These are phyloP conservation scores for Elaphomyces granulatus DNA, from an alignment of 495 filamentous ascomycete genomes.

Conservation along the genomic window DNA sequence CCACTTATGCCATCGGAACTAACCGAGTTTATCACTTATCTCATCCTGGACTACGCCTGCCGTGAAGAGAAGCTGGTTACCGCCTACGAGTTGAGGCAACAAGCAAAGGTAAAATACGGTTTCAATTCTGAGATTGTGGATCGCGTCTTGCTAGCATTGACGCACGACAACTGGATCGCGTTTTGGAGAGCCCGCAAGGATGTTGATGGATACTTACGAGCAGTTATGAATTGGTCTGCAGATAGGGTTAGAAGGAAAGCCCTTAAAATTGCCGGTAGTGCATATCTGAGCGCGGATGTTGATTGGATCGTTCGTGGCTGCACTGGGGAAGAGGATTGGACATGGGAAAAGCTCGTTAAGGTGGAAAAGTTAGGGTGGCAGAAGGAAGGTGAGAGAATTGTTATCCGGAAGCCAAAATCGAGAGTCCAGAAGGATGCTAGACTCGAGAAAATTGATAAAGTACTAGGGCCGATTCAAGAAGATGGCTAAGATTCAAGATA, in stretches of 20 bases:
- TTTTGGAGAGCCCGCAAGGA: slow-evolving; percentile 57
- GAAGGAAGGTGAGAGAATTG: slow-evolving; percentile 48
- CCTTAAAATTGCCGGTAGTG: slow-evolving; percentile 68
- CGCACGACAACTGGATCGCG: slow-evolving; percentile 64
- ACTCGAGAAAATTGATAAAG: not conserved
- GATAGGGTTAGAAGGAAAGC: slow-evolving; percentile 52
- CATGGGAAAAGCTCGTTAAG: slow-evolving; percentile 56
- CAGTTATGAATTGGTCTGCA: slow-evolving; percentile 69
- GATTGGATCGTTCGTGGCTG: slow-evolving; percentile 30
- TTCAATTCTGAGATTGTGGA: slow-evolving; percentile 50
- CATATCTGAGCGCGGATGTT: slow-evolving; percentile 60
- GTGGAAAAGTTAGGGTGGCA: slow-evolving; percentile 69
- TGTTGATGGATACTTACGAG: slow-evolving; percentile 62
- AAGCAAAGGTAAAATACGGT: slow-evolving; percentile 31
- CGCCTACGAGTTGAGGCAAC: slow-evolving; percentile 48
- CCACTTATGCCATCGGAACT: slow-evolving; percentile 53
- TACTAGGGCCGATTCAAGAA: slow-evolving; percentile 8
- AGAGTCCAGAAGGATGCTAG: slow-evolving; percentile 13
- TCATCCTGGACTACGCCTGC: slow-evolving; percentile 79
- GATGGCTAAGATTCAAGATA: slow-evolving; percentile 5
- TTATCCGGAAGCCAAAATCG: slow-evolving; percentile 47
- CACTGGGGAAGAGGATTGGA: slow-evolving; percentile 44
- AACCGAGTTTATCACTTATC: slow-evolving; percentile 64
- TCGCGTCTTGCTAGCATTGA: slow-evolving; percentile 51
- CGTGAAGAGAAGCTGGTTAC: slow-evolving; percentile 58